Base-by-base conservation (phyloP, 2,329 filamentous ascomycete genomes). In the Botrytis medusae region DNA sequence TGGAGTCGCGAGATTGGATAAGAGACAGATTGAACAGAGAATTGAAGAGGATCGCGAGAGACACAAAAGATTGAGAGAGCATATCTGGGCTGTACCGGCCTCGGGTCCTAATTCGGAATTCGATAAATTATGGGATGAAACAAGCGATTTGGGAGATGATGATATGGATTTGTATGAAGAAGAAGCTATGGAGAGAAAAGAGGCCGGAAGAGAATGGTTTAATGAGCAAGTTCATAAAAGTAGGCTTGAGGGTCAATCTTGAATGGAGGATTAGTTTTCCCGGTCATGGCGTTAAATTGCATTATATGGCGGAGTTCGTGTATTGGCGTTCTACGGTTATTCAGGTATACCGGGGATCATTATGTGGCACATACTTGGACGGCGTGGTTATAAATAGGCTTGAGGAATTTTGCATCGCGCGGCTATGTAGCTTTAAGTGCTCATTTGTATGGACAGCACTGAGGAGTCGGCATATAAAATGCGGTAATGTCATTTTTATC, bases 21-120 rank as follows among this genome's bases (percentile, higher is more conserved):
- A 95, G 83, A 88, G 92, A 72, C 93, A 97, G 83, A 93, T 98
- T 71, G 95, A 98, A 83, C 95, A 98, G 84, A 87, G 96, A 59
- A 97, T 99, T 76, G 97, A 99, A 79, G 97, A 99, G 83, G 96
- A 99, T 82, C 87, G 96, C 5, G 96, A 99, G 82, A 86, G 96
- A 61, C 97, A 99, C 82, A 99, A 99, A 86, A 86, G 95, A 61
- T 85, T 95, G 79, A 86, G 96, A 34, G 96, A 99, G 84, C 94
- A 91, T 78, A 97, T 97, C 75, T 99, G 97, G 96, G 93, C 94
- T 0, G 90, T 97, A 3, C 89, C 89, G 44, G 86, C 88, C 14
- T 87, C 89, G 46, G 71, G 51, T 29, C 46, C 54, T 16, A 79
- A 80, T 69, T 76, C 69, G 51, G 95, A 98, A 83, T 91, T 94